Percentiles rank a stretch among this genome's conserved stretches.
Conservation (phyloP, 2,329 filamentous ascomycete species). For the Penicillium capsulatum region DNA sequence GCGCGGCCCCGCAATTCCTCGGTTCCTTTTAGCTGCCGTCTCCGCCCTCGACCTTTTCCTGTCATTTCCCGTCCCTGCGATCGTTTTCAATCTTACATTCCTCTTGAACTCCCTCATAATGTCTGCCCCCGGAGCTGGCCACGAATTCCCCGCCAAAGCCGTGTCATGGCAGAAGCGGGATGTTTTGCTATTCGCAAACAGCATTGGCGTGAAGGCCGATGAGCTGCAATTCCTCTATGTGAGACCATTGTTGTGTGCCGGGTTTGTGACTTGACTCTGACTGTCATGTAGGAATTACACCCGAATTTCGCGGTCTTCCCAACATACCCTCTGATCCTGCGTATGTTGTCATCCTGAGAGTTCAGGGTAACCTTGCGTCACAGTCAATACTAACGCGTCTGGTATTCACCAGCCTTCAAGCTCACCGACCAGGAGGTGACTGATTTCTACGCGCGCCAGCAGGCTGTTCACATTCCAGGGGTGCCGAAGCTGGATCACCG, state of each 20-base stretch:
- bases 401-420: constrained; percentile 62
- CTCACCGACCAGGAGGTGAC: constrained; percentile 69
- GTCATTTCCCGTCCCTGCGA: not conserved
- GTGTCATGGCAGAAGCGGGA: constrained; percentile 87
- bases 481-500: constrained; percentile 71
- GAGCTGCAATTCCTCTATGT: constrained; percentile 93
- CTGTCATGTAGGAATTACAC: constrained; percentile 66
- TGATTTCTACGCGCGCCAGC: constrained; percentile 74
- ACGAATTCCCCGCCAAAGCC: constrained; percentile 70
- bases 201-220: constrained; percentile 77
- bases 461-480: constrained; percentile 63
- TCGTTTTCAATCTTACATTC: not conserved
- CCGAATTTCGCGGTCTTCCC: constrained; percentile 84
- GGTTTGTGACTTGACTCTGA: too few species aligned
- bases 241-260: constrained; percentile 32
- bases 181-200: constrained; percentile 82
- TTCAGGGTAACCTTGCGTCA: not conserved
- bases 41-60: constrained; percentile 3
- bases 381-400: constrained; percentile 33
- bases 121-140: constrained; percentile 60
- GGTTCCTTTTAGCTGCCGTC: constrained; percentile 15
- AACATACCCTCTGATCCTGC: constrained; percentile 77
- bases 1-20: constrained; percentile 18
- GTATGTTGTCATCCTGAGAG: constrained; percentile 45
- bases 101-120: constrained; percentile 28